Base-by-base conservation (phyloP, 352 stramenopile species). In the Globisporangium paroecandrum region DNA sequence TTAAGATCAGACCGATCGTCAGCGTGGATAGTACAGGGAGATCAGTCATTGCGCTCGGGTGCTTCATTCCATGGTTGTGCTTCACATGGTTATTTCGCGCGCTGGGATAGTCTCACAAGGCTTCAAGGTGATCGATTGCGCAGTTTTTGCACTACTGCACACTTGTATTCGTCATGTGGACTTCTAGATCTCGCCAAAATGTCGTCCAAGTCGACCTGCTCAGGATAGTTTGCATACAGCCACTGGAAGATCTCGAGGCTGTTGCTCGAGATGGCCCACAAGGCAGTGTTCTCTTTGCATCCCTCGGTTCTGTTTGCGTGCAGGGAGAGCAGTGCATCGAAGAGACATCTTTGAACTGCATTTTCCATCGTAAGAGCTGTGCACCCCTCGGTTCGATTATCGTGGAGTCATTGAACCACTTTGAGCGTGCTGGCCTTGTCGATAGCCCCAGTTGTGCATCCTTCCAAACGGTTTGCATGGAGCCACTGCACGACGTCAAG, bases 161-260 rank as follows among this genome's bases (percentile, higher is more conserved):
- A 9, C 3, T 5, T 5, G 22, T 57, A 57, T 25, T 57, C 22
- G 51, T 20, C 5, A 12, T 57, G 3, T 9, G 51, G 3, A 15
- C 22, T 25, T 20, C n/a, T 32, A 15, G 10, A 57, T 57, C 22
- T 32, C 22, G n/a, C 51, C 22, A 18, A 27, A 27, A 57, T 27
- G 10, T 34, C 51, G 24, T 20, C 20, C 22, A 57, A 32, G 22
- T 57, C 24, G 1, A 57, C 24, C 4, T 18, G 55, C 15, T 43
- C 29, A 20, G 27, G 55, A n/a, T 61, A 61, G 9, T 61, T 38
- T 25, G 20, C 27, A 24, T n/a, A 46, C 25, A 61, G 4, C 55
- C 55, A 61, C 55, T 46, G 55, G 55, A 61, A 61, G 15, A 61
- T 46, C 55, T 46, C 27, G 18, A 61, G 55, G 29, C n/a, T 46